Evolutionary conservation across 495 filamentous ascomycete genomes (phyloP), one percentile per base, ranked within the genome.

Genomic region (Lindgomyces ingoldianus): DNA sequence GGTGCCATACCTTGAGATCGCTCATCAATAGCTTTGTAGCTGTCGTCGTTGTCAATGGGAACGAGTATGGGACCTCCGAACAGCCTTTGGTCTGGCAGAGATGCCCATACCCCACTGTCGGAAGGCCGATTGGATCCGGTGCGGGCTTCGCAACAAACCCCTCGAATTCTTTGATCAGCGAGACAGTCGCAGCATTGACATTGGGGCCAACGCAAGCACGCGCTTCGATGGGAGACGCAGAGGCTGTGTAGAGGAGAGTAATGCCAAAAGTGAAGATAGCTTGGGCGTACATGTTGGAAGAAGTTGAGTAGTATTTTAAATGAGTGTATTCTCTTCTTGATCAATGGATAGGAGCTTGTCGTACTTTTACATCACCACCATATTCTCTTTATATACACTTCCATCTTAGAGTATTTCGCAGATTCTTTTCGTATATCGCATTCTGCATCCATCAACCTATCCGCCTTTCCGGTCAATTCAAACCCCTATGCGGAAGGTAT

Each of bases 31-130:
- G 75, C 61, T 72, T 72, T 36, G 70, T 72, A 16, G 74, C 80
- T n/a, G 74, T 71, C 11, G 68, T 63, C 45, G 76, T 67, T 10
- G 75, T 76, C 19, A 81, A 68, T 1, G 81, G 81, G 57, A 80
- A 75, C 3, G 67, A 39, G 67, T 80, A 81, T 18, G 69, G 62
- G 30, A 82, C 74, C 24, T 82, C 80, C 1, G 74, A 56, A 75
- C 80, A 82, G 14, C 66, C 66, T 14, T 65, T 56, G 11, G 74
- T 73, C 52, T 59, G 36, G 73, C 80, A 83, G 14, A 81, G 75
- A 64, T 83, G 81, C 47, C 81, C 81, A 64, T 82, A 83, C 29
- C 81, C 81, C 18, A 83, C 73, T 27, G 79, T 83, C 0, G 79
- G 78, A 42, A 79, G 70, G 29, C 79, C 79, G 58, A 74, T 76